These are phyloP conservation scores for Neolentinus lepideus DNA, from an alignment of 1,284 basidiomycete genomes.

Conservation along the genomic window DNA sequence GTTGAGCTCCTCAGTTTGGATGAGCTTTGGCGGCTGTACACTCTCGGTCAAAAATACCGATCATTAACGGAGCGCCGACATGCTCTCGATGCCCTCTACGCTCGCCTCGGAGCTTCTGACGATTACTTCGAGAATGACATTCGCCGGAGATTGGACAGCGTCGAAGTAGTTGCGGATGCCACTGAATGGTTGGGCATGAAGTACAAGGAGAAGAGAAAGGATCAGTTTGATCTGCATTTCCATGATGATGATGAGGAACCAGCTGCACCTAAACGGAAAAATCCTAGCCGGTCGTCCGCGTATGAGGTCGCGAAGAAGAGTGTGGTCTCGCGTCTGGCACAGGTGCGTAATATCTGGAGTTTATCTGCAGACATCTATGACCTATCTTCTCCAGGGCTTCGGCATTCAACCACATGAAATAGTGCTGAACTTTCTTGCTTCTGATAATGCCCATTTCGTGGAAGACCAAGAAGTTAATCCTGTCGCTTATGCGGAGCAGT, in stretches of 20 bases:
- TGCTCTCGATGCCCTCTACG: slow-evolving; percentile 59
- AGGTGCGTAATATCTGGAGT: slow-evolving; percentile 38
- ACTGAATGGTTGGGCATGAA: slow-evolving; percentile 90
- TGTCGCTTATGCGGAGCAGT: slow-evolving; percentile 68
- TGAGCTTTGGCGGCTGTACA: slow-evolving; percentile 86
- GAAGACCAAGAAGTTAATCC: slow-evolving; percentile 78
- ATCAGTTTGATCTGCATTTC: slow-evolving; percentile 53
- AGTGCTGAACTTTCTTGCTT: slow-evolving; percentile 69
- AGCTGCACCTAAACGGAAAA: slow-evolving; percentile 65
- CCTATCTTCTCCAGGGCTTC: slow-evolving; percentile 50
- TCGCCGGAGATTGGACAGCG: slow-evolving; percentile 55
- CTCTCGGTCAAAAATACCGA: slow-evolving; percentile 81
- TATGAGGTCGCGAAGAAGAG: slow-evolving; percentile 85
- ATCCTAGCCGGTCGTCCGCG: slow-evolving; percentile 78
- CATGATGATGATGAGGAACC: slow-evolving; percentile 61
- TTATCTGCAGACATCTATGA: background rate
- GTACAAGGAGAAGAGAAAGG: slow-evolving; percentile 72
- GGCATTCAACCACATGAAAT: slow-evolving; percentile 77
- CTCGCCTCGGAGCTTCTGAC: slow-evolving; percentile 55
- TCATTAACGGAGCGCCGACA: slow-evolving; percentile 73
- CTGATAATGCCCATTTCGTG: slow-evolving; percentile 56
- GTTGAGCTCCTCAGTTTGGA: slow-evolving; percentile 67
- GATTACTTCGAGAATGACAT: slow-evolving; percentile 70
- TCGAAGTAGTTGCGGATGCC: slow-evolving; percentile 89
- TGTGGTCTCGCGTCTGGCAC: slow-evolving; percentile 66